phyloP scores from a whole-genome alignment of 2,329 filamentous ascomycete species.

The Hypoxylon sp. region DNA sequence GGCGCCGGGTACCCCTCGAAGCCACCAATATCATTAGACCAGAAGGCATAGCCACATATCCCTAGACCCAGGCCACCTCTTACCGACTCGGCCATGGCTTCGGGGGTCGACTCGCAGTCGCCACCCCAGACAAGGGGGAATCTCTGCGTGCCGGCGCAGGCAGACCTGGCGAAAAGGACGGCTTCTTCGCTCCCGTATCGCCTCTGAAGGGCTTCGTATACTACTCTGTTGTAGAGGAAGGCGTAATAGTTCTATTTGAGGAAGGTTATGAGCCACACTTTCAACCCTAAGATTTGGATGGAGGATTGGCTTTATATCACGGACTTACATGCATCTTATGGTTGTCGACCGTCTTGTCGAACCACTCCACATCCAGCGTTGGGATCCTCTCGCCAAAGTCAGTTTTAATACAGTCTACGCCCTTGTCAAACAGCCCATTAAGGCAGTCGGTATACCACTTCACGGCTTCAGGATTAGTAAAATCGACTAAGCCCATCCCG shows the following conservation, averaged over 20 bases:
- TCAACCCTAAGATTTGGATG: not conserved
- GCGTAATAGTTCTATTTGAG: conserved; percentile 75
- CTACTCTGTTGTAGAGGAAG: conserved; percentile 79
- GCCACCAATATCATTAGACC: conserved; percentile 79
- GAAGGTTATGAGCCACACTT: not conserved
- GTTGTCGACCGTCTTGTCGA: conserved; percentile 71
- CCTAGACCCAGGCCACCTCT: conserved; percentile 76
- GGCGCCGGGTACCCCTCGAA: conserved; percentile 78
- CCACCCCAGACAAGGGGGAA: conserved; percentile 82
- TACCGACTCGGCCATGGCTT: conserved; percentile 79
- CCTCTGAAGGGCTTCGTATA: conserved; percentile 75
- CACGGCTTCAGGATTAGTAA: conserved; percentile 78
- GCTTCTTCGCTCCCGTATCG: conserved; percentile 68
- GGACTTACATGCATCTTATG: conserved; percentile 72
- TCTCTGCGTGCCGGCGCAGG: conserved; percentile 76
- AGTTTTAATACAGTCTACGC: conserved; percentile 81
- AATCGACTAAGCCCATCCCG: conserved; percentile 81
- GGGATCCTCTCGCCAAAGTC: conserved; percentile 83
- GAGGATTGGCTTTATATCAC: not conserved
- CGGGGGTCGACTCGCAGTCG: conserved; percentile 80
- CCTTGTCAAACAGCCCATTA: conserved; percentile 74
- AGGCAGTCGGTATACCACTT: conserved; percentile 76
- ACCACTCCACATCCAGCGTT: conserved; percentile 74
- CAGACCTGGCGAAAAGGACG: conserved; percentile 76
- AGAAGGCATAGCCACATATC: conserved; percentile 76